Percentiles rank a stretch among this genome's conserved stretches.
Conservation (phyloP, 345 rosid genomes). For the Murraya koenigii region DNA sequence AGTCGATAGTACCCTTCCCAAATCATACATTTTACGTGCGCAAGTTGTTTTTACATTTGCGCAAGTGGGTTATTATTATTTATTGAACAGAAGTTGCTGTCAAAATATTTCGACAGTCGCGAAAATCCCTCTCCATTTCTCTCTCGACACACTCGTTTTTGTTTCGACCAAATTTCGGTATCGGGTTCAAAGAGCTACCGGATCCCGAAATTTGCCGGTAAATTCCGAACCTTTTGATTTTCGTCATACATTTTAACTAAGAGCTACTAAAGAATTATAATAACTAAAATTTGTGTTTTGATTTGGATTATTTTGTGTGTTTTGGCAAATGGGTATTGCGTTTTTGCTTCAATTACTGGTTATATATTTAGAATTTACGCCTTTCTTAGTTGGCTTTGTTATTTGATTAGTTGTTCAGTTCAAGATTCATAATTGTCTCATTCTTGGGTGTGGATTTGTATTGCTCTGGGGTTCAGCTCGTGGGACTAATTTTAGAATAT, state of each 20-base stretch:
- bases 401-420: background rate
- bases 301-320: background rate
- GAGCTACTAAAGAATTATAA: background rate
- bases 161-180: conserved; percentile 16
- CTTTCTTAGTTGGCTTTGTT: background rate
- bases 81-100: background rate
- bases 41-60: background rate
- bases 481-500: background rate
- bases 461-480: background rate
- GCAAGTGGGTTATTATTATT: background rate
- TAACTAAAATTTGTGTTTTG: background rate
- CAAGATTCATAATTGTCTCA: conserved; percentile 14
- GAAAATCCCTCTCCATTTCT: background rate
- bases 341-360: background rate
- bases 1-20: conserved; percentile 10
- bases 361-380: background rate
- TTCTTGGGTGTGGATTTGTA: background rate
- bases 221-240: background rate
- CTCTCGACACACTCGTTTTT: background rate
- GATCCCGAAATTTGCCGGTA: conserved; percentile 29
- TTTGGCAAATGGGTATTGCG: background rate
- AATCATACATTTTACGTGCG: background rate
- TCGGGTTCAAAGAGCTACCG: background rate
- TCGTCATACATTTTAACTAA: background rate
- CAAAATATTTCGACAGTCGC: conserved; percentile 1